Base-by-base conservation (phyloP, 2,329 filamentous ascomycete species). In the Alternaria longipes region DNA sequence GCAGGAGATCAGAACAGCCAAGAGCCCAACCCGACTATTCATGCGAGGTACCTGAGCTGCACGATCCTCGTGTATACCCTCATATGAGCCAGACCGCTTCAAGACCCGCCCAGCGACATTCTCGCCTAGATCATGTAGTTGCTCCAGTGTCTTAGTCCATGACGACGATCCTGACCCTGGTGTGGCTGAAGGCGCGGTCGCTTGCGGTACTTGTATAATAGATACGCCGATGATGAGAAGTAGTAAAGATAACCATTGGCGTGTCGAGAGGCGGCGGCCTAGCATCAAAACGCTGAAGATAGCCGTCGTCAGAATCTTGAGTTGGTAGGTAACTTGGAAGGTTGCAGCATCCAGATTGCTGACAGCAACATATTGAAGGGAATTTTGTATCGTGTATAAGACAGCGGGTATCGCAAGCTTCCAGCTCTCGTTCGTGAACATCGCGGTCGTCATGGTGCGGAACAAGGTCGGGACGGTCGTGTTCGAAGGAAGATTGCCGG, bases 351-450 rank as follows among this genome's bases (percentile, higher is more conserved):
- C 93, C 70, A 98, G 80, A 69, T 98, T 97, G 63, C 92, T 93
- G 11, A 97, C 88, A 1, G 93, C 94, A 54, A 96, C 87, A 74
- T 97, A 99, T 78, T 97, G 93, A 55, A 98, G 82, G n/a, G 91
- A 91, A 74, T 97, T 98, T 73, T 97, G 93, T 28, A 97, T 78
- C 0, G 94, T 97, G 76, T 97, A 98, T 2, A 98, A 84, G 5
- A 89, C 85, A 4, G 94, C 95, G 0, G 94, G 95, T 42, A 98
- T 89, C 8, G 92, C 93, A 65, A 99, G 82, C 79, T 97, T 97
- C 94, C 94, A 98, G 68, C 93, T 93, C 75, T 98, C 95, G 9
- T 91, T 90, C 0, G 91, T 90, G 75, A 98, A 97, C 16, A 97
- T 91, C 30, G 89, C 88, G 70, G 87, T 89, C 73, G 90, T 91